These are phyloP conservation scores for Mollisia scopiformis DNA, from an alignment of 2,329 filamentous ascomycete genomes.

Conservation along the genomic window DNA sequence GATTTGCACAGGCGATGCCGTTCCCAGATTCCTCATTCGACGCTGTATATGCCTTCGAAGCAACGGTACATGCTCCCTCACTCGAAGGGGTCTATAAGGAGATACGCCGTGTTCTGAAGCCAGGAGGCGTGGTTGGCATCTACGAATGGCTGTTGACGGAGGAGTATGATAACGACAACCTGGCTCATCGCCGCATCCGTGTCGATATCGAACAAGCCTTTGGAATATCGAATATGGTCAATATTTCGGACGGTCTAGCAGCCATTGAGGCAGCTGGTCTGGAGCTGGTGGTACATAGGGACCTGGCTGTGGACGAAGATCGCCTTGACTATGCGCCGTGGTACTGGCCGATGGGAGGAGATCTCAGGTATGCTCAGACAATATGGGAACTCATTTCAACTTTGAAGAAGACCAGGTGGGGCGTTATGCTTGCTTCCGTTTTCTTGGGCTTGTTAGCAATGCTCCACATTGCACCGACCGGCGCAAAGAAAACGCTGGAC, in stretches of 20 bases:
- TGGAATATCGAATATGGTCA: slow-evolving; percentile 98
- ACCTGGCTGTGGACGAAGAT: slow-evolving; percentile 80
- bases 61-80: slow-evolving; percentile 90
- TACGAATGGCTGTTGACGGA: slow-evolving; percentile 99
- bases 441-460: slow-evolving; percentile 79
- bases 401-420: slow-evolving; percentile 85
- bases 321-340: slow-evolving; percentile 82
- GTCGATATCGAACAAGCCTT: slow-evolving; percentile 95
- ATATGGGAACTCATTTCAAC: slow-evolving; percentile 82
- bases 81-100: slow-evolving; percentile 92
- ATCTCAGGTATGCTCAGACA: slow-evolving; percentile 82
- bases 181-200: slow-evolving; percentile 86
- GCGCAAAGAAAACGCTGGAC: slow-evolving; percentile 93
- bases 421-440: slow-evolving; percentile 75
- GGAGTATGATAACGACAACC: slow-evolving; percentile 87
- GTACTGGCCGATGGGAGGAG: slow-evolving; percentile 92
- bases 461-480: slow-evolving; percentile 75
- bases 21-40: slow-evolving; percentile 93
- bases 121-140: slow-evolving; percentile 92
- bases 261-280: slow-evolving; percentile 92
- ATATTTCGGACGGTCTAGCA: slow-evolving; percentile 76
- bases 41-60: slow-evolving; percentile 95
- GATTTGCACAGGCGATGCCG: slow-evolving; percentile 90
- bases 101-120: slow-evolving; percentile 95
- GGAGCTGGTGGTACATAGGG: slow-evolving; percentile 81